Evolutionary conservation across 805 yeast species (phyloP).

Genomic region (Wickerhamomyces queroliae): DNA sequence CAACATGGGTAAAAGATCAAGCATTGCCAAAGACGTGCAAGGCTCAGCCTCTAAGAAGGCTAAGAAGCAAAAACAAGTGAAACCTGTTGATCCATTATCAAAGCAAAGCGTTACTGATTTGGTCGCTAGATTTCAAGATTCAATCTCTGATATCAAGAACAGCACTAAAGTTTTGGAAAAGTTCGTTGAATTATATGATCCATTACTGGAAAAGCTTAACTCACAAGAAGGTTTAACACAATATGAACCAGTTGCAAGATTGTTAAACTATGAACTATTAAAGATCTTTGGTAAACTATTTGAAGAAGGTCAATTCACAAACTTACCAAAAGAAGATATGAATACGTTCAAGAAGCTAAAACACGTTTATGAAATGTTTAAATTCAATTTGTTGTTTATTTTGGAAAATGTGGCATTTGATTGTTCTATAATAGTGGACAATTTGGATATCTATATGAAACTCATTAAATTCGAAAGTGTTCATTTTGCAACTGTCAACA

Average conservation of each 20-base stretch:
- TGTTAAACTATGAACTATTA: constrained; percentile 15
- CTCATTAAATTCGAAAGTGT: constrained; percentile 51
- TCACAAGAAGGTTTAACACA: constrained; percentile 12
- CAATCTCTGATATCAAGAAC: constrained; percentile 6
- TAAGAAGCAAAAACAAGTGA: background rate
- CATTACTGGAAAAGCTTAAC: constrained; percentile 13
- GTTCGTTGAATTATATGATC: constrained; percentile 15
- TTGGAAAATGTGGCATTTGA: constrained; percentile 34
- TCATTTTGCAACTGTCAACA: constrained; percentile 42
- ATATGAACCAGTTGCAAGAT: constrained; percentile 15
- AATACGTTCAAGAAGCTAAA: constrained; percentile 59
- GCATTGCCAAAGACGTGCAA: constrained; percentile 1
- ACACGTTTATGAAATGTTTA: constrained; percentile 50
- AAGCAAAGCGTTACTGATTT: constrained; percentile 9
- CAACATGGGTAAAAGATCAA: constrained; percentile 11
- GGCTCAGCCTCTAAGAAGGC: constrained; percentile 2
- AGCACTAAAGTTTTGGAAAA: constrained; percentile 3
- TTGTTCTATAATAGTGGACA: constrained; percentile 45
- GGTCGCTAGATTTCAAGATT: no score
- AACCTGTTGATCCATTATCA: constrained; percentile 4
- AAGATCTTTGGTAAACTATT: constrained; percentile 20
- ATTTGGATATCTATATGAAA: constrained; percentile 49
- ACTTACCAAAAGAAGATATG: constrained; percentile 32
- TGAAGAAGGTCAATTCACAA: constrained; percentile 6
- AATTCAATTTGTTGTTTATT: constrained; percentile 35